A percentile compares a stretch with the other conserved stretches of the same genome.
Evolutionary conservation across 1,139 yeast genomes (phyloP).

Genomic region (Blastobotrys serpentis): DNA sequence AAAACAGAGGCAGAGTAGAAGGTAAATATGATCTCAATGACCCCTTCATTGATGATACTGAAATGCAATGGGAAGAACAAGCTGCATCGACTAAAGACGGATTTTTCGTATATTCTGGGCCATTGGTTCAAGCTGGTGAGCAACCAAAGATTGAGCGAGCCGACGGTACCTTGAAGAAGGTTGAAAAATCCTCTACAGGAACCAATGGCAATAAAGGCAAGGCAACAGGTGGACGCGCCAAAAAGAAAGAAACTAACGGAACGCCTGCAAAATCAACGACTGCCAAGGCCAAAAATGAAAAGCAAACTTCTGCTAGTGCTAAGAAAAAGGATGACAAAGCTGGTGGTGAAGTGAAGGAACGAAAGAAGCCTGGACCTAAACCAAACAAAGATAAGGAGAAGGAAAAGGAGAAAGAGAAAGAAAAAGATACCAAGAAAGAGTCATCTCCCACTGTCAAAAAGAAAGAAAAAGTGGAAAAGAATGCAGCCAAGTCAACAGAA

Average conservation of each 20-base stretch:
- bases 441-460: constrained; percentile 10
- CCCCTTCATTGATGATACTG: constrained; percentile 96
- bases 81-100: constrained; percentile 93
- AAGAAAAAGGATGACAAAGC: constrained; percentile 13
- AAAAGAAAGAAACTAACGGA: constrained; percentile 13
- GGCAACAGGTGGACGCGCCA: constrained; percentile 12
- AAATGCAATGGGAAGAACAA: constrained; percentile 88
- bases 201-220: constrained; percentile 15
- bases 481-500: constrained; percentile 11
- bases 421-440: constrained; percentile 13
- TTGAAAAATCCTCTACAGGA: constrained; percentile 31
- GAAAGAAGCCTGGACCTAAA: constrained; percentile 11
- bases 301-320: constrained; percentile 13
- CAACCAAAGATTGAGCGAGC: constrained; percentile 40
- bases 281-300: constrained; percentile 13
- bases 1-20: constrained; percentile 36
- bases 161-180: constrained; percentile 43
- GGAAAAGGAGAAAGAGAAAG: constrained; percentile 9
- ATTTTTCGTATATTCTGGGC: constrained; percentile 94
- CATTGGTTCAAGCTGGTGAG: constrained; percentile 69
- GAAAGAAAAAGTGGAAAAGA: constrained; percentile 10
- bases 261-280: neutral
- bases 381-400: constrained; percentile 11
- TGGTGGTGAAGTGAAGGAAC: constrained; percentile 13
- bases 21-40: constrained; percentile 92